These are phyloP conservation scores for Aspergillus sclerotiicarbonarius DNA, from an alignment of 495 filamentous ascomycete genomes.

Conservation along the genomic window DNA sequence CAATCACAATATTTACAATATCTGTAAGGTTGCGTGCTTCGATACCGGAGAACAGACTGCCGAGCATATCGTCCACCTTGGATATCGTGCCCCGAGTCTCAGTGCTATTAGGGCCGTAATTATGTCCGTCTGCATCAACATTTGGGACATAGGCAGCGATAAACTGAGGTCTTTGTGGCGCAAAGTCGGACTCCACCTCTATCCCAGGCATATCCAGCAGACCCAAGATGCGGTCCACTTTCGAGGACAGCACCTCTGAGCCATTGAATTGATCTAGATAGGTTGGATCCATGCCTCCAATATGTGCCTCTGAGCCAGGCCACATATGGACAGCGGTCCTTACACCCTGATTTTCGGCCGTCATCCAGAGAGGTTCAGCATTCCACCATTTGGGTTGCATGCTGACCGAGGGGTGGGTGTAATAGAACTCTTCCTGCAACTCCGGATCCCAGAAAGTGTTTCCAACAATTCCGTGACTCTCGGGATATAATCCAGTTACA, in stretches of 20 bases:
- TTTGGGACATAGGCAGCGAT: conserved; percentile 94
- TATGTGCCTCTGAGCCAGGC: conserved; percentile 88
- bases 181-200: conserved; percentile 41
- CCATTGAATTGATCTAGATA: conserved; percentile 83
- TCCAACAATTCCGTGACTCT: conserved; percentile 88
- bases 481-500: conserved; percentile 87
- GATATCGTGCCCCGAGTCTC: conserved; percentile 74
- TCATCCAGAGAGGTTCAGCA: conserved; percentile 90
- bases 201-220: conserved; percentile 78
- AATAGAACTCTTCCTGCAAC: conserved; percentile 76
- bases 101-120: conserved; percentile 90
- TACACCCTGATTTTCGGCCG: conserved; percentile 76
- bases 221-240: conserved; percentile 73
- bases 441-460: conserved; percentile 91
- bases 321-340: conserved; percentile 93
- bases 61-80: conserved; percentile 76
- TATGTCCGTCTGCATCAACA: conserved; percentile 82
- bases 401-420: conserved; percentile 69
- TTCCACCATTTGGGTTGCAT: conserved; percentile 89
- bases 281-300: conserved; percentile 61
- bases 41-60: conserved; percentile 69
- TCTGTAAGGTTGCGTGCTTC: conserved; percentile 78
- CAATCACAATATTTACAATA: conserved; percentile 94
- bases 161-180: conserved; percentile 67
- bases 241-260: conserved; percentile 66